phyloP scores from a whole-genome alignment of 2,329 filamentous ascomycete genomes.

The Chaetothyriales sp. region DNA sequence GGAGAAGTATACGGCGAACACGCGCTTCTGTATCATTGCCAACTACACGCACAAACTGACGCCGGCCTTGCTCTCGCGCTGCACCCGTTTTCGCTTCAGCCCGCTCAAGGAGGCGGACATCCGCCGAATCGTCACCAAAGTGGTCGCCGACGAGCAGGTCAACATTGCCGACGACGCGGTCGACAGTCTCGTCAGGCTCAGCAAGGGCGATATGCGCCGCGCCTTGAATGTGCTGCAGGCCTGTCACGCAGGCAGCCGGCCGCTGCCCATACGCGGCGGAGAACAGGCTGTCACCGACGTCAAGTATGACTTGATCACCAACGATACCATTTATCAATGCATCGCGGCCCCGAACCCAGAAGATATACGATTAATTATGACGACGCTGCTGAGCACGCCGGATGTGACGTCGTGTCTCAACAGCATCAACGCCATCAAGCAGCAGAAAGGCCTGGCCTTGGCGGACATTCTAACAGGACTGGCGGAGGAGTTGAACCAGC shows the following conservation, averaged over 20 bases:
- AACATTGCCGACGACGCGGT: constrained; percentile 69
- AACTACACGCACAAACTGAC: constrained; percentile 98
- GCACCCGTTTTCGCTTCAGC: constrained; percentile 89
- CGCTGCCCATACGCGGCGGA: constrained; percentile 31
- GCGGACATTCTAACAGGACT: constrained; percentile 86
- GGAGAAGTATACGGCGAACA: constrained; percentile 98
- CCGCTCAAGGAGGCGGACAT: constrained; percentile 85
- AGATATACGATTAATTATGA: constrained; percentile 71
- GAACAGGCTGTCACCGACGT: constrained; percentile 45
- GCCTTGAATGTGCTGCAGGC: constrained; percentile 92
- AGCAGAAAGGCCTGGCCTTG: constrained; percentile 69
- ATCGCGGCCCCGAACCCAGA: constrained; percentile 88
- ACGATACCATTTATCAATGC: constrained; percentile 89
- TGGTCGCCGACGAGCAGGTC: constrained; percentile 75
- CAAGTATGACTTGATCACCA: constrained; percentile 71
- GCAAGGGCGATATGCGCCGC: constrained; percentile 90
- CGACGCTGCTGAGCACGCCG: constrained; percentile 66
- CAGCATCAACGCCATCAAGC: constrained; percentile 79
- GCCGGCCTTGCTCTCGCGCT: constrained; percentile 79
- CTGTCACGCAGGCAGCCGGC: constrained; percentile 79
- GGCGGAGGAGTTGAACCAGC: constrained; percentile 63
- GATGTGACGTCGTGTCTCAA: constrained; percentile 82
- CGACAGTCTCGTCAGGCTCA: constrained; percentile 70
- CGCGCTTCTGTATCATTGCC: constrained; percentile 93
- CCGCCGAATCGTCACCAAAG: constrained; percentile 68